Conservation (phyloP, 2,329 filamentous ascomycete species). For the Sphaerostilbella broomeana region DNA sequence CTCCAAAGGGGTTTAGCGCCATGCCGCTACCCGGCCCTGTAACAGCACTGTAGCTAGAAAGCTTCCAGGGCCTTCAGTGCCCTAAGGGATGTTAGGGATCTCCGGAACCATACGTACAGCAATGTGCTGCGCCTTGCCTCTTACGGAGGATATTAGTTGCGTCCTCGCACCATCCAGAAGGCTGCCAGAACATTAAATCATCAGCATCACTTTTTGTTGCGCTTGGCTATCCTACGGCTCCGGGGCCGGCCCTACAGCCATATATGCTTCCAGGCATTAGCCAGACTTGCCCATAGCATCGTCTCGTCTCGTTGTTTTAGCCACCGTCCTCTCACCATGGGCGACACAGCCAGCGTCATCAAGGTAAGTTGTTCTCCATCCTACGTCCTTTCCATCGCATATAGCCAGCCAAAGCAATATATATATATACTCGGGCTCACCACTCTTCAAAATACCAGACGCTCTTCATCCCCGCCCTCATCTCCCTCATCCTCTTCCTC, state of each 20-base stretch:
- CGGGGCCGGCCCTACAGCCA: too few relatives aligned
- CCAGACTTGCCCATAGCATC: neutral
- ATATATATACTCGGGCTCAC: neutral
- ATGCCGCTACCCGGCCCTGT: neutral
- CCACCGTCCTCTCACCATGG: constrained; percentile 26
- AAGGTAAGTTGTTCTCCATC: constrained; percentile 26
- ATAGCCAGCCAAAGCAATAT: neutral
- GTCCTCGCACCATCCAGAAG: too few relatives aligned
- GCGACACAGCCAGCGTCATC: constrained; percentile 28
- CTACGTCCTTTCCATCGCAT: neutral
- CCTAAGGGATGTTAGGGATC: too few relatives aligned
- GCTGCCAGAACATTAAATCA: too few relatives aligned
- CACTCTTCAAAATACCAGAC: too few relatives aligned
- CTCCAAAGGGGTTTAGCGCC: neutral
- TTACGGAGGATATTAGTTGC: neutral
- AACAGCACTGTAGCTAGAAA: neutral
- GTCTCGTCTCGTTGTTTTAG: neutral
- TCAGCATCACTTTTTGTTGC: too few relatives aligned
- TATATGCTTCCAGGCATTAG: too few relatives aligned
- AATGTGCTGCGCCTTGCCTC: neutral
- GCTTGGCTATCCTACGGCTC: too few relatives aligned
- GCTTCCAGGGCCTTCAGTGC: neutral
- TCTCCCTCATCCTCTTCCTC: constrained; percentile 64
- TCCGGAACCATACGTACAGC: too few relatives aligned
- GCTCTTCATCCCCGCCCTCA: constrained; percentile 61